Evolutionary conservation across 768 basidiomycete genomes (phyloP).

Genomic region (Termitomyces sp.): DNA sequence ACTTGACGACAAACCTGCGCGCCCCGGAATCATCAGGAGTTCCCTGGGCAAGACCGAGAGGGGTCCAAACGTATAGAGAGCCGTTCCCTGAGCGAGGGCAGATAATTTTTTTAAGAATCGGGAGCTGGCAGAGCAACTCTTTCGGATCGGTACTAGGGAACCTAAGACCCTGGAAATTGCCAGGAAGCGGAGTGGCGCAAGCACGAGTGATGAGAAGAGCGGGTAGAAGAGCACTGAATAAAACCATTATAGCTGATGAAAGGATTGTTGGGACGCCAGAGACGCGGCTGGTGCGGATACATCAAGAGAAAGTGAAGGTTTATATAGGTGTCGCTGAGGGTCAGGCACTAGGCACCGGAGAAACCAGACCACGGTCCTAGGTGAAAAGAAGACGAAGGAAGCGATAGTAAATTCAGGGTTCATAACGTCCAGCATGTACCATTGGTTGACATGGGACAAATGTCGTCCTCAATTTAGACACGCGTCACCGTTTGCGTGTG

Average conservation of each 20-base stretch:
- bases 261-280: conserved; percentile 12
- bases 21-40: conserved; percentile 41
- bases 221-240: conserved; percentile 24
- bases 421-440: background rate
- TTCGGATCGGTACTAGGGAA: conserved; percentile 31
- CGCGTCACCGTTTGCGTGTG: conserved; percentile 7
- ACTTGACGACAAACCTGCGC: conserved; percentile 57
- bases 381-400: conserved; percentile 2
- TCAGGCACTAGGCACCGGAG: conserved; percentile 17
- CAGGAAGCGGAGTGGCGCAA: conserved; percentile 24
- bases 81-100: conserved; percentile 32
- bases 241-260: conserved; percentile 23
- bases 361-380: conserved; percentile 5
- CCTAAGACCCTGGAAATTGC: conserved; percentile 13
- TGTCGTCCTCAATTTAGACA: conserved; percentile 15
- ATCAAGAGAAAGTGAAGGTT: conserved; percentile 8
- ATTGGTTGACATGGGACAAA: conserved; percentile 18
- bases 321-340: conserved; percentile 11
- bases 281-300: conserved; percentile 14
- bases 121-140: conserved; percentile 41
- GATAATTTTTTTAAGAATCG: conserved; percentile 33
- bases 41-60: conserved; percentile 53
- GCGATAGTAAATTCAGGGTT: conserved; percentile 8
- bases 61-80: conserved; percentile 30
- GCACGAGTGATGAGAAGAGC: conserved; percentile 23